Evolutionary conservation across 1,139 yeast genomes (phyloP).

Genomic region (Debaryomyces sp.): DNA sequence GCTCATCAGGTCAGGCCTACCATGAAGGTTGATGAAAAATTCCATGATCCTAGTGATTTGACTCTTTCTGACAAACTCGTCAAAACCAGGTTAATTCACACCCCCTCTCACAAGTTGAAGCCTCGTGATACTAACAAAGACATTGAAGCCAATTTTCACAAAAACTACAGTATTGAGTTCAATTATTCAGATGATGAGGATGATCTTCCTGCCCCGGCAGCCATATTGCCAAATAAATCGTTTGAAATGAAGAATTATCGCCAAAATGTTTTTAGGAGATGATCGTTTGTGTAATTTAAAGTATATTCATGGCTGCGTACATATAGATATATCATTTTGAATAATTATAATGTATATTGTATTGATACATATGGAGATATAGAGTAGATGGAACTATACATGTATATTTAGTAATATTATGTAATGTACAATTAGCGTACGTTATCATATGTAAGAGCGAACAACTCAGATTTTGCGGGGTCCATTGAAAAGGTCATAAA

Average conservation of each 20-base stretch:
- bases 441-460: not conserved
- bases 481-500: not conserved
- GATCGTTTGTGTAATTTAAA: not conserved
- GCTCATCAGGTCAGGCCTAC: constrained; percentile 1
- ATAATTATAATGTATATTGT: not conserved
- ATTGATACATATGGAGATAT: not conserved
- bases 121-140: not conserved
- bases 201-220: not conserved
- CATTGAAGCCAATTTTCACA: not conserved
- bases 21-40: not conserved
- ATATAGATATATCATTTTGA: not conserved
- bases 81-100: constrained; percentile 2
- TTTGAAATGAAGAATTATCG: not conserved
- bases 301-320: not conserved
- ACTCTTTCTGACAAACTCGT: not conserved
- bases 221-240: not conserved
- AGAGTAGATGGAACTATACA: not conserved
- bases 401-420: not conserved
- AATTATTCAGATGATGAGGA: constrained; percentile 11
- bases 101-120: not conserved
- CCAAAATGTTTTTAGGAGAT: not conserved
- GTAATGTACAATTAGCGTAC: not conserved
- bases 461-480: not conserved
- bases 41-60: constrained; percentile 4
- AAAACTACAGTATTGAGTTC: constrained; percentile 15